Evolutionary conservation across 768 basidiomycete species (phyloP).

Genomic region (Trametes elegans): DNA sequence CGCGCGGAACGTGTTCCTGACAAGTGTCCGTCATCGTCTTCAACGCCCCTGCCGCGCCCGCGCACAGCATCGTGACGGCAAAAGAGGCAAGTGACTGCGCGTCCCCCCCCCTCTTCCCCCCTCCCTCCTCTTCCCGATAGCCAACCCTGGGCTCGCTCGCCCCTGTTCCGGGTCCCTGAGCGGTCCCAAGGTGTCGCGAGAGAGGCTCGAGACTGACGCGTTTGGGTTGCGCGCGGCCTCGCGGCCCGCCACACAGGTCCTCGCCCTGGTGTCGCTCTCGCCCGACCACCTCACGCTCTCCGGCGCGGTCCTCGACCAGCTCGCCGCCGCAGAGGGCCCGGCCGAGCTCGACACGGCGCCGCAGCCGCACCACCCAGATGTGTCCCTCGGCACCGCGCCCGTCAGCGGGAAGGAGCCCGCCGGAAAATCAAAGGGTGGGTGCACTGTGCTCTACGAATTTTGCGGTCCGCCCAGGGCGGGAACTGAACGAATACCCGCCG

Average conservation of each 20-base stretch:
- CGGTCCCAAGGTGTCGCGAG: too few species aligned
- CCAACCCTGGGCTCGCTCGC: not conserved
- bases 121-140: not conserved
- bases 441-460: too few species aligned
- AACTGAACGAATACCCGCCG: not conserved
- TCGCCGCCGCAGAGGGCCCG: constrained; percentile 25
- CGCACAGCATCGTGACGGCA: constrained; percentile 38
- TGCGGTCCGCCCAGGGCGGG: not conserved
- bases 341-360: not conserved
- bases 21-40: too few species aligned
- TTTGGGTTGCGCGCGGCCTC: too few species aligned
- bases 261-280: constrained; percentile 40
- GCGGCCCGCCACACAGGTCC: too few species aligned
- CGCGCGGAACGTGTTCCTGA: too few species aligned
- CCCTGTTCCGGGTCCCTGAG: too few species aligned
- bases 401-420: not conserved
- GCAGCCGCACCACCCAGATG: constrained; percentile 9
- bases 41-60: not conserved
- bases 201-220: too few species aligned
- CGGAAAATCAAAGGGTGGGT: not conserved
- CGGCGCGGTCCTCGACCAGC: constrained; percentile 38
- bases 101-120: too few species aligned
- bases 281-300: constrained; percentile 47
- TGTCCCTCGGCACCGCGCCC: not conserved
- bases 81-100: constrained; percentile 37